Base-by-base conservation (phyloP, 148 eudicot genomes). In the Rhododendron henanense region DNA sequence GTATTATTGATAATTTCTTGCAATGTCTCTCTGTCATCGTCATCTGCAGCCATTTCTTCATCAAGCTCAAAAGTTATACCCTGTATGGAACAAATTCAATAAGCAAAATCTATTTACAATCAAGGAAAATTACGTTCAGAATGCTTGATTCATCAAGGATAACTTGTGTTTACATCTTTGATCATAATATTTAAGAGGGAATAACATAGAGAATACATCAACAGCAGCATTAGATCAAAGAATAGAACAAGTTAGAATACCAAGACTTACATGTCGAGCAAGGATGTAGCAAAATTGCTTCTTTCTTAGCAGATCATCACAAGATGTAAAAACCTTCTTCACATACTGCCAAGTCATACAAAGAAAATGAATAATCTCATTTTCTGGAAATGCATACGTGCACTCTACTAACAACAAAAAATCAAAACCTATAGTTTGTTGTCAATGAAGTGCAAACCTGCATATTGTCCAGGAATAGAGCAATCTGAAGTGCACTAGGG, bases 241-340 rank as follows among this genome's bases (percentile, higher is more conserved):
- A 78, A 35, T n/a, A 31, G 19, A 86, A 75, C 63, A 19, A 65
- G 45, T 35, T 86, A n/a, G 59, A 63, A 63, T 33, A n/a, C 79
- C 39, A 81, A 57, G 5, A 90, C 97, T 94, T 92, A 96, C 99
- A 88, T 94, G 99, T 48, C 96, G 95, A 79, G 93, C 98, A 84
- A 97, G 94, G 83, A 97, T 97, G 92, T 90, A 97, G 87, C 98
- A 92, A 79, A 97, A 95, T 84, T 97, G 98, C 90, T 93, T 92
- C 92, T 93, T 95, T 87, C 65, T 85, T 84, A 87, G 87, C 71
- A 88, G 87, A 89, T 97, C 98, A 83, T 87, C 74, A 83, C 98
- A 97, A n/a, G 91, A 82, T 55, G 90, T 90, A 87, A 97, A 95
- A 78, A 95, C 86, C 86, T 94, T 91, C 89, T 92, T 91, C 84